A percentile compares a stretch with the other conserved stretches of the same genome.
Evolutionary conservation across 306 rosid genomes (phyloP).

Genomic region (Casuarina equisetifolia): DNA sequence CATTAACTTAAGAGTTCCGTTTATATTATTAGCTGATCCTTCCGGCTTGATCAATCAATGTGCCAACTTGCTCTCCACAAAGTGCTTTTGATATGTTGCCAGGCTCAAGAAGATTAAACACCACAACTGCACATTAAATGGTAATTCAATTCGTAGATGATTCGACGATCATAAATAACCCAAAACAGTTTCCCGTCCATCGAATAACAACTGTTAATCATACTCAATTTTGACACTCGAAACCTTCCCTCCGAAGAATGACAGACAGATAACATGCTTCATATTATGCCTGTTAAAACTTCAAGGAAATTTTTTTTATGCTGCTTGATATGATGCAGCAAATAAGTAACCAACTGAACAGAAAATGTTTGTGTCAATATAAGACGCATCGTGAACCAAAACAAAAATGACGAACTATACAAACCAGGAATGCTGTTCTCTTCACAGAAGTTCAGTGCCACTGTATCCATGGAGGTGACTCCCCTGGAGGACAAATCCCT

Average conservation of each 20-base stretch:
- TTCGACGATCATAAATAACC: background rate
- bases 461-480: constrained; percentile 46
- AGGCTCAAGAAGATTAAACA: constrained; percentile 63
- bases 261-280: background rate
- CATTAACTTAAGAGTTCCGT: background rate
- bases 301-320: background rate
- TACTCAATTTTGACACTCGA: background rate
- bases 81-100: constrained; percentile 69
- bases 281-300: background rate
- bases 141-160: background rate
- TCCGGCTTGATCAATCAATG: constrained; percentile 63
- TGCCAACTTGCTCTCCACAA: constrained; percentile 71
- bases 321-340: background rate
- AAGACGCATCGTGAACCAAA: background rate
- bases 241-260: background rate
- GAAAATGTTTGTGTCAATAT: background rate
- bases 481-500: constrained; percentile 60
- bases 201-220: background rate
- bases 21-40: constrained; percentile 42
- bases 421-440: constrained; percentile 70
- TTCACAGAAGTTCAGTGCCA: constrained; percentile 58
- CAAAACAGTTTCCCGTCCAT: constrained; percentile 21
- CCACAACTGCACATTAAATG: constrained; percentile 44
- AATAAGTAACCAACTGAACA: background rate
- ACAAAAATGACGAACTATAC: constrained; percentile 22